Conservation (phyloP, 768 basidiomycete species). For the Chlorophyllum brunneum region DNA sequence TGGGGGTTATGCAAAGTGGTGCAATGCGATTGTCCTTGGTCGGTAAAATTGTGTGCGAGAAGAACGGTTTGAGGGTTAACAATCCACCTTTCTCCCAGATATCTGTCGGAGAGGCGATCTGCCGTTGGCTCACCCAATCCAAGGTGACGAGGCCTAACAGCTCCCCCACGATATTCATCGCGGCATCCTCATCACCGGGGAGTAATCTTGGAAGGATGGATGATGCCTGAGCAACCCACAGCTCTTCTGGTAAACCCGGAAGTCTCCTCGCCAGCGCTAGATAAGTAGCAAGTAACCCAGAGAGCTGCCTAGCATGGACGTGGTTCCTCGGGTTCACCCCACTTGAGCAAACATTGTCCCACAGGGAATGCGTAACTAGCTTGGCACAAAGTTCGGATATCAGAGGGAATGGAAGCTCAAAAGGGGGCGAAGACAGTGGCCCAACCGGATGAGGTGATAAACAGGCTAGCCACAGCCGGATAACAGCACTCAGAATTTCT, state of each 20-base stretch:
- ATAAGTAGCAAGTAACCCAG: slow-evolving; percentile 48
- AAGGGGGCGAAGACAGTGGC: slow-evolving; percentile 48
- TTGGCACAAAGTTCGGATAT: slow-evolving; percentile 51
- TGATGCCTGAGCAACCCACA: slow-evolving; percentile 69
- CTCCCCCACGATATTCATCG: slow-evolving; percentile 38
- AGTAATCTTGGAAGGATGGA: slow-evolving; percentile 50
- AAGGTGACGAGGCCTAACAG: slow-evolving; percentile 32
- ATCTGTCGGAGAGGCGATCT: slow-evolving; percentile 30
- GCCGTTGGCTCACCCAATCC: slow-evolving; percentile 36
- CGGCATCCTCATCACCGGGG: slow-evolving; percentile 74
- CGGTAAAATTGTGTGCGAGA: slow-evolving; percentile 44
- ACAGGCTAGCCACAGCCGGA: slow-evolving; percentile 66
- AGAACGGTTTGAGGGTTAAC: slow-evolving; percentile 55
- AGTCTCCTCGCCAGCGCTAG: slow-evolving; percentile 56
- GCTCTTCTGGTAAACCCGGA: slow-evolving; percentile 49
- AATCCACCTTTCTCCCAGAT: slow-evolving; percentile 53
- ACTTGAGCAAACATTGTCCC: slow-evolving; percentile 32
- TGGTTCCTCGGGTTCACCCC: slow-evolving; percentile 21
- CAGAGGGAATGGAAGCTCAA: slow-evolving; percentile 53
- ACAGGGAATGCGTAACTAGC: slow-evolving; percentile 48
- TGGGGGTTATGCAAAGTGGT: slow-evolving; percentile 45
- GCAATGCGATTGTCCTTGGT: slow-evolving; percentile 39
- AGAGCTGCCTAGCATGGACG: slow-evolving; percentile 48
- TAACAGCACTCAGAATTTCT: slow-evolving; percentile 38
- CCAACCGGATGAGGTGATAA: slow-evolving; percentile 38